phyloP scores from a whole-genome alignment of 371 early-diverging fungal species.

The Mortierella sp. region DNA sequence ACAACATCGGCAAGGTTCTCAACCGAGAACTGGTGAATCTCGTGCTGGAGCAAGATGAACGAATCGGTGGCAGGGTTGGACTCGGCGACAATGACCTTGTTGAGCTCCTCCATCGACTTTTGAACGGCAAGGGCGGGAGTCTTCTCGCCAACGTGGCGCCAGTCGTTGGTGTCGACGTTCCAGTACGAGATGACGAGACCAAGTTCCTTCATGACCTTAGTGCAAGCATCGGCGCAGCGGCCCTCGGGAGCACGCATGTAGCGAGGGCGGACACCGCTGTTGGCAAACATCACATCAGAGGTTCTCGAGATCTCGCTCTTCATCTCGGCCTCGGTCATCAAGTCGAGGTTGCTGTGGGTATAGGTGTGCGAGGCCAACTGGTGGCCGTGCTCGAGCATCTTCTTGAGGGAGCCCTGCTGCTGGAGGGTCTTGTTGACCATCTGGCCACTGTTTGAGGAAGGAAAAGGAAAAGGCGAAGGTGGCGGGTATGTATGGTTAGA shows the following conservation, averaged over 20 bases:
- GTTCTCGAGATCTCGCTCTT: slow-evolving; percentile 39
- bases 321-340: slow-evolving; percentile 32
- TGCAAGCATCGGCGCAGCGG: slow-evolving; percentile 49
- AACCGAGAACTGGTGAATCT: slow-evolving; percentile 64
- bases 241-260: slow-evolving; percentile 70
- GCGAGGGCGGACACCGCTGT: slow-evolving; percentile 42
- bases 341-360: slow-evolving; percentile 61
- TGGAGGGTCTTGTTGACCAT: slow-evolving; percentile 29
- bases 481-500: neutral
- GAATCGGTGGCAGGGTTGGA: slow-evolving; percentile 36
- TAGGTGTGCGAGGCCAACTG: slow-evolving; percentile 74
- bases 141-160: slow-evolving; percentile 19
- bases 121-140: neutral
- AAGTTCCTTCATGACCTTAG: slow-evolving; percentile 59
- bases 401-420: slow-evolving; percentile 59
- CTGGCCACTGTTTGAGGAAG: slow-evolving; percentile 27
- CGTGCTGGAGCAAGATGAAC: slow-evolving; percentile 59
- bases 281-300: slow-evolving; percentile 32
- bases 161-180: slow-evolving; percentile 72
- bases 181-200: slow-evolving; percentile 66
- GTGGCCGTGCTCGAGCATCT: slow-evolving; percentile 60
- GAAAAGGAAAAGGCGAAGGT: neutral
- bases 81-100: slow-evolving; percentile 29
- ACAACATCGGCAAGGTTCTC: slow-evolving; percentile 49
- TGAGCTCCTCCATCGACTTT: slow-evolving; percentile 44